Evolutionary conservation across 371 early-diverging fungal genomes (phyloP).

Genomic region (Mortierella sp.): DNA sequence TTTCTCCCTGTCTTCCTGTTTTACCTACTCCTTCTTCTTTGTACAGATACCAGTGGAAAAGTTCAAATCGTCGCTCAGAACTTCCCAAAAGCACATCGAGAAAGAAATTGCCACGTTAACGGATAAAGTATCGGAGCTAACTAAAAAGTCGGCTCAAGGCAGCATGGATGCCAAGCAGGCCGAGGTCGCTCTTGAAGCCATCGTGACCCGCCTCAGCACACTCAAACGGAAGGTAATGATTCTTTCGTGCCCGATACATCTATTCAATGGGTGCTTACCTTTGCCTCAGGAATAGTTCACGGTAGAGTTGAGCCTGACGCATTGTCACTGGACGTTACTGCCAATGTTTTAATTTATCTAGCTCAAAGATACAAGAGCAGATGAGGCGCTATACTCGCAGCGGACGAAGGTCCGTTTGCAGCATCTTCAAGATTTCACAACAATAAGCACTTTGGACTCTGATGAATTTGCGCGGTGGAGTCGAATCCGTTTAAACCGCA

Average conservation of each 20-base stretch:
- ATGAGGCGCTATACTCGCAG: conserved; percentile 75
- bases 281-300: background rate
- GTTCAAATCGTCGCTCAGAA: conserved; percentile 82
- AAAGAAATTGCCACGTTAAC: conserved; percentile 72
- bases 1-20: background rate
- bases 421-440: conserved; percentile 79
- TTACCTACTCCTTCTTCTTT: background rate
- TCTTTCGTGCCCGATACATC: too few relatives aligned
- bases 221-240: conserved; percentile 78
- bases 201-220: conserved; percentile 73
- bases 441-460: conserved; percentile 69
- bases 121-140: conserved; percentile 50
- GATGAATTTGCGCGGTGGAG: conserved; percentile 87
- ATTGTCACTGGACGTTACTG: background rate
- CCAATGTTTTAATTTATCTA: conserved; percentile 22
- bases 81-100: conserved; percentile 85
- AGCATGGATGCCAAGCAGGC: conserved; percentile 63
- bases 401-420: conserved; percentile 80
- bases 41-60: conserved; percentile 92
- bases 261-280: too few relatives aligned
- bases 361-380: conserved; percentile 84
- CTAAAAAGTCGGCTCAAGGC: conserved; percentile 47
- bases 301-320: background rate
- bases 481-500: conserved; percentile 83
- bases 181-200: conserved; percentile 67